Percentiles rank a stretch among this genome's conserved stretches.
Conservation (phyloP, 768 basidiomycete genomes). For the Suillus subalutaceus region DNA sequence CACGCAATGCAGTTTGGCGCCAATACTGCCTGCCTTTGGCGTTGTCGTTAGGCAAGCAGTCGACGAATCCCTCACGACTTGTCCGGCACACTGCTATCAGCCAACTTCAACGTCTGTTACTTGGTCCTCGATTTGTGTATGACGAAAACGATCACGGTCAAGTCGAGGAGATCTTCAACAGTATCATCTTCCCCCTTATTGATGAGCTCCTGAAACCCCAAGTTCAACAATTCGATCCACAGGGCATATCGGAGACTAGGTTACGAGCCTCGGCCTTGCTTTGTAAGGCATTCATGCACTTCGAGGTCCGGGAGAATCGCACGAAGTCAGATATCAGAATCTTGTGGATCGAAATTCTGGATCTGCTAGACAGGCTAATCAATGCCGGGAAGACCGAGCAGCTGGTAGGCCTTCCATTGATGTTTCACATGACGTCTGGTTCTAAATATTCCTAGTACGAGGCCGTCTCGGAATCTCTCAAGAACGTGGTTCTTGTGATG, state of each 20-base stretch:
- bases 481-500: conserved; percentile 97
- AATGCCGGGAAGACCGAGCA: conserved; percentile 82
- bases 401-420: conserved; percentile 57
- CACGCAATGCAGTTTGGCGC: conserved; percentile 66
- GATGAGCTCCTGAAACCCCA: conserved; percentile 90
- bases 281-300: conserved; percentile 96
- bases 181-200: conserved; percentile 86
- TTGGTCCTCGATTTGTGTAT: conserved; percentile 72
- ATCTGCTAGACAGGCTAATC: conserved; percentile 89
- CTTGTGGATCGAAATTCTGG: conserved; percentile 89
- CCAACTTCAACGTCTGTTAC: conserved; percentile 81
- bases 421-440: not conserved
- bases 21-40: conserved; percentile 76
- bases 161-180: conserved; percentile 85
- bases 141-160: conserved; percentile 60
- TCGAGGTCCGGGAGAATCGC: conserved; percentile 73
- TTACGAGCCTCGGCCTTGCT: conserved; percentile 85
- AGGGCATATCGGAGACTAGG: conserved; percentile 90
- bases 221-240: conserved; percentile 74
- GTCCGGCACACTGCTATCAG: conserved; percentile 80
- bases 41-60: conserved; percentile 75
- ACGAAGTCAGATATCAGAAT: conserved; percentile 64
- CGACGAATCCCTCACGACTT: conserved; percentile 80
- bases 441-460: conserved; percentile 65
- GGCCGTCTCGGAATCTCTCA: conserved; percentile 93